These are phyloP conservation scores for Flaveria linearis DNA, from an alignment of 129 eudicot species.

Conservation along the genomic window DNA sequence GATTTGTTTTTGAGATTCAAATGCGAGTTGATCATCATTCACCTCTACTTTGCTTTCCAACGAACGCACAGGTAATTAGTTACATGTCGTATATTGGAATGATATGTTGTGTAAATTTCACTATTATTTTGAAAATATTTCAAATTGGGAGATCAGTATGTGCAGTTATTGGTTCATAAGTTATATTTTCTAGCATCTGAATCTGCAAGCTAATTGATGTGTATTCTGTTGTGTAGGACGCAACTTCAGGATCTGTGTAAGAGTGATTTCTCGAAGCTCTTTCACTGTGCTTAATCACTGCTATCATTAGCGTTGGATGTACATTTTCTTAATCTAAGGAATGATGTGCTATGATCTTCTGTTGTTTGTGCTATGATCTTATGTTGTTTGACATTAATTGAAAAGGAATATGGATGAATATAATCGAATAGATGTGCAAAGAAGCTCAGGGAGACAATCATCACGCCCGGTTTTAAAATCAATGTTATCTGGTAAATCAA, in stretches of 20 bases:
- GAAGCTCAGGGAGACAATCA: constrained; percentile 51
- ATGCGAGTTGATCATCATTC: constrained; percentile 13
- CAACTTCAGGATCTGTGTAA: neutral
- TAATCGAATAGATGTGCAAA: constrained; percentile 41
- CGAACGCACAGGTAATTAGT: too few species aligned
- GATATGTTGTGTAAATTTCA: neutral
- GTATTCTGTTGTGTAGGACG: constrained; percentile 16
- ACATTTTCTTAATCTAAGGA: neutral
- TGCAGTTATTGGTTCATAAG: neutral
- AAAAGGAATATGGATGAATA: constrained; percentile 60
- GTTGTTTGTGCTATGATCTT: constrained; percentile 14
- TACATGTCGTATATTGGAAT: too few species aligned
- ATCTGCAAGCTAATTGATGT: constrained; percentile 5
- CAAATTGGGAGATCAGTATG: neutral
- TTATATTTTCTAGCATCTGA: neutral
- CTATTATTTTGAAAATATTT: neutral
- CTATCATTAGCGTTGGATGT: neutral
- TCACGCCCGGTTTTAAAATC: constrained; percentile 56
- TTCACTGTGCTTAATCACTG: neutral
- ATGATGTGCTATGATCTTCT: constrained; percentile 24
- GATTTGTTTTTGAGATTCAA: constrained; percentile 5
- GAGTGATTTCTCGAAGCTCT: constrained; percentile 9
- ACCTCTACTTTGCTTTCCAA: too few species aligned
- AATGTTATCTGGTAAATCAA: constrained; percentile 70
- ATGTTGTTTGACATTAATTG: constrained; percentile 24